Base-by-base conservation (phyloP, 140 eudicot genomes). In the Ambrosia hybrid region DNA sequence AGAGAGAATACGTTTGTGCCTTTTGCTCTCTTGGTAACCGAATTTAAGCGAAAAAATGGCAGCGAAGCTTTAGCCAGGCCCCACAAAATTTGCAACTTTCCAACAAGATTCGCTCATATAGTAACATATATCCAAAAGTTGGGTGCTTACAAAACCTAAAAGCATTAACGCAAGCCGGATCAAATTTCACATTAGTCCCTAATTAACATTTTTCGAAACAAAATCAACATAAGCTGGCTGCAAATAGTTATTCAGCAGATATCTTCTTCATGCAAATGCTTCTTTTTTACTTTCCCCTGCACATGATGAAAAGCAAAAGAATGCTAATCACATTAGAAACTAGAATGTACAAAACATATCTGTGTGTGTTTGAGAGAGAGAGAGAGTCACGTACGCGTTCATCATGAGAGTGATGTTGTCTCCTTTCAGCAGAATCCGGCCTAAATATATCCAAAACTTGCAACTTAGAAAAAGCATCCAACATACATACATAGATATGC, bases 341-440 rank as follows among this genome's bases (percentile, higher is more conserved):
- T 12, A 36, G 12, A 62, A 62, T 34, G 10, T 3, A 9, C 34
- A 34, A 14, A 46, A 41, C 46, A 41, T 41, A 9, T 48, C 0
- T 1, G 34, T 41, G 57, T 41, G 49, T 6, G 48, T 3, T 13
- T 57, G 43, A 15, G 11, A 10, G 0, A 26, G 16, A 4, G 39
- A 55, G 8, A 21, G 4, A 21, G 51, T 38, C 8, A 36, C 96
- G 9, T 84, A 89, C 92, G 93, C 77, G 68, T 91, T 91, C 97
- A 91, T 91, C 97, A 91, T 88, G 78, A 91, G 82, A 14, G 96
- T 91, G 66, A 91, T 91, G 79, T 91, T 91, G 78, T 91, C 97
- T n/a, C 97, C 97, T 78, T 91, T 88, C 57, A 91, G 76, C 67
- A 91, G 76, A 65, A 91, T 88, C 91, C 96, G 76, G 62, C 96